phyloP scores from a whole-genome alignment of 2,329 filamentous ascomycete species.

The Verticillium klebahnii region DNA sequence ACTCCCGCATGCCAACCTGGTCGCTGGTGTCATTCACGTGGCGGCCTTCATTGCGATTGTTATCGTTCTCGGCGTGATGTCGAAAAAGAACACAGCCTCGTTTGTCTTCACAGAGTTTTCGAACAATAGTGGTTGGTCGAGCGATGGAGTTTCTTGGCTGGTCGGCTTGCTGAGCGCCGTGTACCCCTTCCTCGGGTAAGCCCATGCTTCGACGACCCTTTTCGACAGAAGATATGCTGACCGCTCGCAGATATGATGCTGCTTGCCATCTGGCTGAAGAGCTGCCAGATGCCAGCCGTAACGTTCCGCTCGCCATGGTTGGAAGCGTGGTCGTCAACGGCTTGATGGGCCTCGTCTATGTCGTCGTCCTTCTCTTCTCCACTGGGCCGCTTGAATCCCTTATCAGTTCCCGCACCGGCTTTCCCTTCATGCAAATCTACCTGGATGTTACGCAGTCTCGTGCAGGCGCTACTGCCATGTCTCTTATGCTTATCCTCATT shows the following conservation, averaged over 20 bases:
- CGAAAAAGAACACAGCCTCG: conserved; percentile 19
- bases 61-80: conserved; percentile 23
- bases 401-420: conserved; percentile 33
- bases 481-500: conserved; percentile 19
- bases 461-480: conserved; percentile 21
- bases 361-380: conserved; percentile 37
- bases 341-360: conserved; percentile 36
- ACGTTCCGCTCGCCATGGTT: conserved; percentile 28
- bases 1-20: conserved; percentile 29
- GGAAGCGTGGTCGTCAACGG: conserved; percentile 35
- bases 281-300: conserved; percentile 24
- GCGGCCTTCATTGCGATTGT: conserved; percentile 21
- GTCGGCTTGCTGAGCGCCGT: conserved; percentile 25
- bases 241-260: conserved; percentile 22
- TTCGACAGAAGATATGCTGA: background rate
- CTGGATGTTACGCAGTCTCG: conserved; percentile 20
- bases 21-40: conserved; percentile 21
- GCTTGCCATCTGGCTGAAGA: conserved; percentile 28
- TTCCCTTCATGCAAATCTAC: conserved; percentile 37
- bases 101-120: conserved; percentile 27
- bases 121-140: conserved; percentile 26
- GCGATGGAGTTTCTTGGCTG: conserved; percentile 25
- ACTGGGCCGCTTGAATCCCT: conserved; percentile 32
- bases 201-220: background rate
- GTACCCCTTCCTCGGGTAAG: conserved; percentile 28